phyloP scores from a whole-genome alignment of 1,284 basidiomycete species.

The Omphalotus olearius region DNA sequence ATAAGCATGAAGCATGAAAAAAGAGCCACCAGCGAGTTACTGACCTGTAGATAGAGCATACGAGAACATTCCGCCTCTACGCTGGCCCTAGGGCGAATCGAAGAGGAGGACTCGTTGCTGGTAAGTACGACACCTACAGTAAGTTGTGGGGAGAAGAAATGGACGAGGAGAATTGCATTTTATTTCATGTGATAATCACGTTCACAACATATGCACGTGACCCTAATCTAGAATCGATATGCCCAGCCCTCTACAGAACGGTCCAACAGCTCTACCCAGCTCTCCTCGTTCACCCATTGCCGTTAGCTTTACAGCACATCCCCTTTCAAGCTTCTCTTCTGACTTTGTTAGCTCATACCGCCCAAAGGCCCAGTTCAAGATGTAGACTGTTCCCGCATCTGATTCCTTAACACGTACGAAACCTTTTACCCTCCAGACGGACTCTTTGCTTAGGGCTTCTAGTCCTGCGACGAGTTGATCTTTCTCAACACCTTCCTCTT shows the following conservation, averaged over 20 bases:
- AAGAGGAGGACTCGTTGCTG: constrained; percentile 15
- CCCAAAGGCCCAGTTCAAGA: constrained; percentile 91
- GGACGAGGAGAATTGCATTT: no score
- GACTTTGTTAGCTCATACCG: constrained; percentile 64
- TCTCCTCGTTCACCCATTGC: constrained; percentile 88
- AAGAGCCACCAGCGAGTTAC: constrained; percentile 7
- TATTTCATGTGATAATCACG: no score
- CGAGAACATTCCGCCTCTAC: constrained; percentile 43
- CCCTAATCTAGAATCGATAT: constrained; percentile 25
- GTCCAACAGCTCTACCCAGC: constrained; percentile 54
- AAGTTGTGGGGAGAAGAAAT: constrained; percentile 12
- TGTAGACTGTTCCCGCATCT: constrained; percentile 30
- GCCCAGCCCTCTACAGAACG: constrained; percentile 52
- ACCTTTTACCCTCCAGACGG: constrained; percentile 79
- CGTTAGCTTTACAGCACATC: constrained; percentile 55
- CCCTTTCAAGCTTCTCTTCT: constrained; percentile 28
- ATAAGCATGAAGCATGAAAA: neutral
- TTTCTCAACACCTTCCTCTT: constrained; percentile 23
- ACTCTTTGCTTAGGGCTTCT: constrained; percentile 55
- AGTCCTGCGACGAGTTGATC: constrained; percentile 43
- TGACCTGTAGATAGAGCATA: constrained; percentile 51
- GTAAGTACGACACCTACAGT: constrained; percentile 22
- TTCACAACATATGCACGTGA: no score
- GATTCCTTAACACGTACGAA: constrained; percentile 56
- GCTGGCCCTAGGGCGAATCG: constrained; percentile 12